Base-by-base conservation (phyloP, 2,329 filamentous ascomycete genomes). In the Ophiosphaerella korrae region DNA sequence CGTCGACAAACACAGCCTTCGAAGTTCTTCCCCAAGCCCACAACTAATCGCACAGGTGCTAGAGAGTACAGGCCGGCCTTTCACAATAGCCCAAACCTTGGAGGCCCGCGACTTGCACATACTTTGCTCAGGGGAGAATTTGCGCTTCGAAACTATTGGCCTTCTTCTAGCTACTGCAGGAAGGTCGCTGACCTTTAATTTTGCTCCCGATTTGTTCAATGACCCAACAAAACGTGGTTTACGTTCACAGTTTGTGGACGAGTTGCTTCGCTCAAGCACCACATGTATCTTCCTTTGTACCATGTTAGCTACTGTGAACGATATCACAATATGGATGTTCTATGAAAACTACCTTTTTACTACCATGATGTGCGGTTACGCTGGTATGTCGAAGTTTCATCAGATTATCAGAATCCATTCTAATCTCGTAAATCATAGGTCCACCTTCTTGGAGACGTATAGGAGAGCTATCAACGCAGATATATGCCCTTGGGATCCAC, bases 91-190 rank as follows among this genome's bases (percentile, higher is more conserved):
- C 1, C 55, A 62, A 24, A 35, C 58, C 46, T 42, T 64, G 1
- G 60, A 67, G 32, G 70, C 72, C 1, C 50, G 57, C 12, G 66
- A 73, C 8, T 77, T 78, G 38, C 68, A 75, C 48, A 63, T 62
- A 13, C 50, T 75, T 1, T 76, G 70, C 46, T 76, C 74, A 0
- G 75, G 74, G 0, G 57, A 65, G 12, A 66, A 70, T 14, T 53
- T 76, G 32, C 72, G 75, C 1, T 55, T 77, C 5, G 75, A 78
- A 32, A 71, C 70, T 4, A 63, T 77, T 9, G 75, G 72, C 0
- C 62, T 72, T 9, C 50, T 77, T 5, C 67, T 74, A 33, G 64
- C 72, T 23, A 65, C 72, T 5, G 74, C 76, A 2, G 75, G 74
- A 36, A 36, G 73, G 45, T 62, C 67, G 8, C 45, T 69, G 1